Conservation (phyloP, 179 eudicot species). For the Patellifolia procumbens region DNA sequence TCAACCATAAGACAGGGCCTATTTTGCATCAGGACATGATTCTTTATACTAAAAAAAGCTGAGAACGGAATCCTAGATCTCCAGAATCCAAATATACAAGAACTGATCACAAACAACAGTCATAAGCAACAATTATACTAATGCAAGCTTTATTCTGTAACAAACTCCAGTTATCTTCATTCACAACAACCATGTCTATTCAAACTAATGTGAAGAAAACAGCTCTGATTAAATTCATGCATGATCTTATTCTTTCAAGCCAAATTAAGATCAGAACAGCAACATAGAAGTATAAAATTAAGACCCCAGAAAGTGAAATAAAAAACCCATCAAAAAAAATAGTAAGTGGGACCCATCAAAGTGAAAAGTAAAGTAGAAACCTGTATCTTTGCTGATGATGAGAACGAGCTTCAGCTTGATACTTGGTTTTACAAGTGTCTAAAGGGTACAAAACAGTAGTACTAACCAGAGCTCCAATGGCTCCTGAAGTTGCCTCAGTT, state of each 20-base stretch:
- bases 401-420: constrained; percentile 72
- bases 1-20: neutral
- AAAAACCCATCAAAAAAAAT: neutral
- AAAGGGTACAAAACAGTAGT: constrained; percentile 79
- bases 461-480: constrained; percentile 76
- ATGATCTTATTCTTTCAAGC: neutral
- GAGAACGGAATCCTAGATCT: neutral
- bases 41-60: neutral
- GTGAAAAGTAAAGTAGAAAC: constrained; percentile 27
- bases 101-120: neutral
- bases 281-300: neutral
- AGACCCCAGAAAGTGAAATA: neutral
- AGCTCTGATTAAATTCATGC: neutral
- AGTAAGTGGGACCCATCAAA: neutral
- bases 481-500: constrained; percentile 86
- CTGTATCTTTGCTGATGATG: constrained; percentile 64
- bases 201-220: too few species aligned
- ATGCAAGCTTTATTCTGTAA: too few species aligned
- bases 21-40: neutral
- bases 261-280: neutral
- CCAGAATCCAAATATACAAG: neutral
- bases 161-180: neutral
- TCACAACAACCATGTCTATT: neutral
- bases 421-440: constrained; percentile 86
- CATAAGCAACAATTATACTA: neutral